Evolutionary conservation across 2,329 filamentous ascomycete species (phyloP).

Genomic region (Rhynchosporium agropyri): DNA sequence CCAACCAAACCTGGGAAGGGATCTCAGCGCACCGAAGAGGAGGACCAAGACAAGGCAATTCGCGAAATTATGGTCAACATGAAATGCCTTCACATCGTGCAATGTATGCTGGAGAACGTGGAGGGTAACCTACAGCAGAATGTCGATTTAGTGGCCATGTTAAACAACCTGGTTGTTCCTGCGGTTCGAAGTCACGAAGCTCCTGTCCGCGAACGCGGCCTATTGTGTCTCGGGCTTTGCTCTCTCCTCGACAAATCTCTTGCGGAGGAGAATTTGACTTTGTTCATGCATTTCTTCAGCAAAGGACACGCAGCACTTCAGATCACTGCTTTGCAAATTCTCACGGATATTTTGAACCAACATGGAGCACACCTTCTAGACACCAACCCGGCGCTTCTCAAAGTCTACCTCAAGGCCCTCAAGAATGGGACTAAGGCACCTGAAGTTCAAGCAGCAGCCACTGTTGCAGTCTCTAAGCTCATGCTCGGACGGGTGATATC

Average conservation of each 20-base stretch:
- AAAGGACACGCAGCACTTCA: constrained; percentile 91
- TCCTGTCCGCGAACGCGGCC: constrained; percentile 85
- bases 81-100: constrained; percentile 96
- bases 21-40: constrained; percentile 59
- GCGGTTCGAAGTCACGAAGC: constrained; percentile 92
- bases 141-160: constrained; percentile 90
- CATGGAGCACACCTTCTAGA: constrained; percentile 79
- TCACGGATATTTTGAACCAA: constrained; percentile 89
- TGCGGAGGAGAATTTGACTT: constrained; percentile 84
- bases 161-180: constrained; percentile 95
- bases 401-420: constrained; percentile 82
- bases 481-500: constrained; percentile 79
- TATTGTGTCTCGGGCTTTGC: constrained; percentile 88
- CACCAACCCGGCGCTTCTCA: constrained; percentile 70
- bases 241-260: constrained; percentile 89
- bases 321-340: constrained; percentile 85
- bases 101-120: constrained; percentile 96
- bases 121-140: constrained; percentile 86
- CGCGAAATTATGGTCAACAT: constrained; percentile 95
- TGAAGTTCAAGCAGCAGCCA: constrained; percentile 79
- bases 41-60: constrained; percentile 74
- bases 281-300: constrained; percentile 95
- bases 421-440: constrained; percentile 69
- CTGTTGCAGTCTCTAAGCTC: constrained; percentile 81
- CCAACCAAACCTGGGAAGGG: constrained; percentile 48